Evolutionary conservation across 2,329 filamentous ascomycete genomes (phyloP), one percentile per base, ranked within the genome.

Genomic region (Ophiostoma montium): DNA sequence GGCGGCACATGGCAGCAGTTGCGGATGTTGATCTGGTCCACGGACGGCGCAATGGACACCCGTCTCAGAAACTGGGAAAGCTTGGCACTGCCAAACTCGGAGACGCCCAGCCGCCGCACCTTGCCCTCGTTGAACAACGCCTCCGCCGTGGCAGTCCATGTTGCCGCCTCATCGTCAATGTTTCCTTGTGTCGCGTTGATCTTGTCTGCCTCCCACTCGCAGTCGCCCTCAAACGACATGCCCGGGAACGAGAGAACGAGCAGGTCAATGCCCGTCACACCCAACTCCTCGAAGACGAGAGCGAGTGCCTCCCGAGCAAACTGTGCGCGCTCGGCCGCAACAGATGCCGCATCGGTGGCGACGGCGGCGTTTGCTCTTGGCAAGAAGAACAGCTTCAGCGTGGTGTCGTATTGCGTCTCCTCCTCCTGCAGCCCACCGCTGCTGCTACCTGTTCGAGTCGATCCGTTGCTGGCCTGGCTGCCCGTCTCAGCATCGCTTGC

Each of bases 1-100:
- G 88, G 89, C 9, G 92, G 92, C 39, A 96, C 92, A 43, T 88
- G 90, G 67, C 92, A 98, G 70, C 90, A 96, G 65, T 96, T 86
- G 58, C 86, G 82, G 46, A 95, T 78, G 62, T 96, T 96, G 71
- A 98, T 94, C 72, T 98, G 92, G 65, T 96, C 81, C 36, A 96
- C 90, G 18, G 78, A 76, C 1, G 92, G 92, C 56, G 76, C 77
- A 52, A 94, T 71, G 36, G 70, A 71, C 19, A 86, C 83, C 53
- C 78, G 71, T 38, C 78, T 71, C 23, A 96, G 69, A 59, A 98
- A 89, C 13, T 77, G 78, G n/a, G 75, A 67, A 35, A 98, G 70
- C 59, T 92, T 83, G 57, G 88, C 80, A 57, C 80, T 86, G 49
- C 90, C 89, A 62, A 95, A 96, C 65, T 98, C 92, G 46, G 92